Conservation (phyloP, 148 eudicot species). For the Amaranthus palmeri region DNA sequence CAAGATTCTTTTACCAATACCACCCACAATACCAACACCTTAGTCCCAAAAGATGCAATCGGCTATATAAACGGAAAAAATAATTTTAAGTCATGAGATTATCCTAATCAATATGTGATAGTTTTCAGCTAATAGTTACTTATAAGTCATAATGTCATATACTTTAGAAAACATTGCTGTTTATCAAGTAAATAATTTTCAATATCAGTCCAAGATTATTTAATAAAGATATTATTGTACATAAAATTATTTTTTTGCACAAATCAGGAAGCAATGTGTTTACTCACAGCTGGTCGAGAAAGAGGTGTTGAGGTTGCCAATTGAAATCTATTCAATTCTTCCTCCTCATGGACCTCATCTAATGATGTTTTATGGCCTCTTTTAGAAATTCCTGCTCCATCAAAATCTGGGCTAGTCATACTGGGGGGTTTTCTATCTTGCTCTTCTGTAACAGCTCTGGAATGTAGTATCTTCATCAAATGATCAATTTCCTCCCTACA, state of each 20-base stretch:
- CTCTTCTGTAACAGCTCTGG: conserved; percentile 48
- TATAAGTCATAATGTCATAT: background rate
- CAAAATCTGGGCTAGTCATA: conserved; percentile 23
- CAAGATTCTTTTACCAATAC: background rate
- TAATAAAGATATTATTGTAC: background rate
- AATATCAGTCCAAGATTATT: background rate
- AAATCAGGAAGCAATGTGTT: background rate
- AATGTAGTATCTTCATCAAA: conserved; percentile 64
- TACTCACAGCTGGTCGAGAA: conserved; percentile 48
- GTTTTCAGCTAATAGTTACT: background rate
- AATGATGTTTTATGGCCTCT: conserved; percentile 29
- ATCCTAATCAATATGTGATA: background rate
- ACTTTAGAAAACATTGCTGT: background rate
- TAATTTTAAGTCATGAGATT: no score
- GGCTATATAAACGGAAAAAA: no score
- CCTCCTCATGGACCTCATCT: conserved; percentile 30
- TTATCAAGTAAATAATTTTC: background rate
- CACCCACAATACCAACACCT: background rate
- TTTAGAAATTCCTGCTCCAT: conserved; percentile 25
- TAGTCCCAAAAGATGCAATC: no score
- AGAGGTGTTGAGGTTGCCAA: conserved; percentile 41
- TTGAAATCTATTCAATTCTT: conserved; percentile 27
- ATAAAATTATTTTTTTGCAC: conserved; percentile 14
- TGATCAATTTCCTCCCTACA: conserved; percentile 70
- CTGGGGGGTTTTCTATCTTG: conserved; percentile 26